Conservation (phyloP, 345 rosid genomes). For the Anastatica hierochuntica region DNA sequence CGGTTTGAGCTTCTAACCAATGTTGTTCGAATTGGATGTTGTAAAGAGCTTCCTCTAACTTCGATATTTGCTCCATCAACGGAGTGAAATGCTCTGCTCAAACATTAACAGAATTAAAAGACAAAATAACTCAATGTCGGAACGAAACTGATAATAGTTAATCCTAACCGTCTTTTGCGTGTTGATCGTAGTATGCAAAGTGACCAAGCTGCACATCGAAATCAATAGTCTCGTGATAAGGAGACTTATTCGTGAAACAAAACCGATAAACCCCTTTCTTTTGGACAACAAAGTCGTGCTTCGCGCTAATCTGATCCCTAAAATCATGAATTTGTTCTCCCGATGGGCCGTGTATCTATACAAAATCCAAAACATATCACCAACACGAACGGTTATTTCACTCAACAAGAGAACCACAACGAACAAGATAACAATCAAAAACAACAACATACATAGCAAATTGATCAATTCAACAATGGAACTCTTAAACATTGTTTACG, state of each 20-base stretch:
- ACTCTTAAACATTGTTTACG: background rate
- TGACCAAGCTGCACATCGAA: conserved; percentile 60
- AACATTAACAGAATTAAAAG: background rate
- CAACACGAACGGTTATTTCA: background rate
- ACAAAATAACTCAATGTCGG: background rate
- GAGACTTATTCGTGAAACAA: conserved; percentile 66
- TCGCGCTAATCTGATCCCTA: conserved; percentile 49
- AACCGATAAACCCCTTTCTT: conserved; percentile 54
- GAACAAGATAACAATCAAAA: too few relatives aligned
- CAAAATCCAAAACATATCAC: background rate
- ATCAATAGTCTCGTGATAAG: conserved; percentile 61
- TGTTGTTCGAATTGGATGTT: conserved; percentile 70
- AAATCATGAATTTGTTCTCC: conserved; percentile 54
- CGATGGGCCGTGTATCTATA: conserved; percentile 50
- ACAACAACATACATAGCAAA: too few relatives aligned
- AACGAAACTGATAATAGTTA: background rate
- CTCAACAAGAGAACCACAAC: background rate
- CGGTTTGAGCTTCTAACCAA: conserved; percentile 76
- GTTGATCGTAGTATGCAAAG: conserved; percentile 49
- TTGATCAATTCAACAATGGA: too few relatives aligned
- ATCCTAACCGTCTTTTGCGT: conserved; percentile 54
- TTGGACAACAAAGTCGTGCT: conserved; percentile 45
- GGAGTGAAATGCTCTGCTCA: conserved; percentile 57
- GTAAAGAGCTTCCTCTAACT: conserved; percentile 57
- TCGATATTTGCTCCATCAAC: conserved; percentile 50